Base-by-base conservation (phyloP, 306 rosid species). In the Bauhinia variegata region DNA sequence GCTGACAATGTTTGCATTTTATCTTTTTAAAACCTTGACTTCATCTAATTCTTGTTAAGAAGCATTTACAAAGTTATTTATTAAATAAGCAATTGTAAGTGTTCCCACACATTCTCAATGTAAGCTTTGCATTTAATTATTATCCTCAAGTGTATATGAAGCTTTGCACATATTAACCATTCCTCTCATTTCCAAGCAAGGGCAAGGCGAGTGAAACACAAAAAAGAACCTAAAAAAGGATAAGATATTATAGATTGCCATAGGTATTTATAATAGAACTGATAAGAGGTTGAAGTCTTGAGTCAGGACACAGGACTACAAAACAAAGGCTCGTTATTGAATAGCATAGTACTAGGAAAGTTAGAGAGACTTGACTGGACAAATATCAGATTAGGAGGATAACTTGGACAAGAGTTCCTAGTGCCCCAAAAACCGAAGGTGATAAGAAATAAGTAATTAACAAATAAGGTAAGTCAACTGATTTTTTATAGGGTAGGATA, bases 401-500 rank as follows among this genome's bases (percentile, higher is more conserved):
- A 33, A 36, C 48, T 36, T 16, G 47, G 32, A 16, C 2, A 16
- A 16, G 32, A 58, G 37, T 37, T 6, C 41, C 51, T 53, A 32
- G 8, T 19, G 34, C 48, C 71, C 43, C 46, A 64, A 46, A 18
- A 56, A 18, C 44, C 15, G 7, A 38, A 60, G 44, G 23, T 38
- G 52, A 58, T 34, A 12, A 12, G 44, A 68, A 44, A 30, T 14
- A 1, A 32, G 43, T 32, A 38, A 16, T 50, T 10, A 17, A 30
- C 2, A 31, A 52, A 51, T 28, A 33, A 14, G 3, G 8, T 14
- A 6, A 42, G 44, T 65, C 67, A 7, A 48, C 70, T 68, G 51
- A 36, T 49, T 8, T 54, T 16, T 54, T 63, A 5, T 36, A 36
- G 46, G 48, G 68, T n/a, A 39, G 73, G 54, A 16, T 56, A 57